Evolutionary conservation across 495 filamentous ascomycete genomes (phyloP).

Genomic region (Amniculicola lignicola): DNA sequence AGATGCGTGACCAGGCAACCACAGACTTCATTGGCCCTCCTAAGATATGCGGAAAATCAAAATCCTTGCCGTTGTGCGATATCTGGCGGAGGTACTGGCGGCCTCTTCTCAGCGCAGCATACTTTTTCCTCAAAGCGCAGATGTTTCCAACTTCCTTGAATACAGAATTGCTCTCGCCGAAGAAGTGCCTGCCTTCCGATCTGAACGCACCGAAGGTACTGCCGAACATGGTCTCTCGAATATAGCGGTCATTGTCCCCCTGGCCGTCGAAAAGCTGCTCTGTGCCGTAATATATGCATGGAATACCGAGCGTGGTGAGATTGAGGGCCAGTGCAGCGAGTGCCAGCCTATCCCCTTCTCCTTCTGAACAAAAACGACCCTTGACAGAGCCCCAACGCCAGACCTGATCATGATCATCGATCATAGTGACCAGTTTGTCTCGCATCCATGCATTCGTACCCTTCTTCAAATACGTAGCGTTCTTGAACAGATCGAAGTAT

Average conservation of each 20-base stretch:
- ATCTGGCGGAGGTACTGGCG: conserved; percentile 34
- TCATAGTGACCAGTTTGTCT: conserved; percentile 35
- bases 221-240: conserved; percentile 35
- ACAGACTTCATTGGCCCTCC: conserved; percentile 15
- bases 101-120: conserved; percentile 17
- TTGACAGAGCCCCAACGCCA: conserved; percentile 20
- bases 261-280: conserved; percentile 32
- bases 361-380: conserved; percentile 24
- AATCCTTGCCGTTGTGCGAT: conserved; percentile 22
- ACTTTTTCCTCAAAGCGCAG: background rate
- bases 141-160: conserved; percentile 25
- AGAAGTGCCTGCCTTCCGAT: conserved; percentile 27
- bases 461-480: conserved; percentile 22
- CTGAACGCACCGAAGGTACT: conserved; percentile 34
- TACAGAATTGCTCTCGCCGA: conserved; percentile 20
- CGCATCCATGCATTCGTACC: conserved; percentile 31
- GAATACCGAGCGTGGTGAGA: conserved; percentile 34
- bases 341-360: conserved; percentile 8
- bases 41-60: conserved; percentile 17
- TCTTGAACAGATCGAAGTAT: conserved; percentile 34
- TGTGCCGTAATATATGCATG: conserved; percentile 37
- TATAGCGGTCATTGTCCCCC: conserved; percentile 30
- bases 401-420: conserved; percentile 37
- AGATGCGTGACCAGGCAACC: conserved; percentile 34
- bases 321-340: conserved; percentile 31